These are phyloP conservation scores for Pseudogymnoascus sp. DNA, from an alignment of 2,329 filamentous ascomycete species.

Conservation along the genomic window DNA sequence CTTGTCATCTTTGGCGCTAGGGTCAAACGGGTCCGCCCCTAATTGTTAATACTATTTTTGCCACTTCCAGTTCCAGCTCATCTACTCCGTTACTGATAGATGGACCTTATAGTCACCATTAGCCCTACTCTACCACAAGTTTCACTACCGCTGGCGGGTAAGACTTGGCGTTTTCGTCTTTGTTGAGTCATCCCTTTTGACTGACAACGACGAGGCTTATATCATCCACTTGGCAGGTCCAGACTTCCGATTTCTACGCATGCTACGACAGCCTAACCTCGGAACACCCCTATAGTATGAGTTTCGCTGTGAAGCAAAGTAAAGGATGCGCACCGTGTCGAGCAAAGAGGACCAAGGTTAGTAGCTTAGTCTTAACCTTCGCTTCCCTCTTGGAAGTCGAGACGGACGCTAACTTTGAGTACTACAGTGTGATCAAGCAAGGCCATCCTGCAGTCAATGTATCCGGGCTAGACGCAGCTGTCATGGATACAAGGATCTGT, in stretches of 20 bases:
- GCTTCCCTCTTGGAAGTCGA: not conserved
- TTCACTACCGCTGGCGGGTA: no score
- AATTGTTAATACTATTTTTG: not conserved
- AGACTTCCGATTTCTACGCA: not conserved
- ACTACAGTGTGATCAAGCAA: not conserved
- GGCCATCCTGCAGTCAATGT: not conserved
- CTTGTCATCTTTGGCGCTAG: not conserved
- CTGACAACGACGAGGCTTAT: not conserved
- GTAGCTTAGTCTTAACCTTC: not conserved
- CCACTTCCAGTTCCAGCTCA: not conserved
- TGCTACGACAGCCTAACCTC: not conserved
- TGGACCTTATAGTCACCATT: not conserved
- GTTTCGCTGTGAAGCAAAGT: constrained; percentile 36
- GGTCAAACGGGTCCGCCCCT: not conserved
- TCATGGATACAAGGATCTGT: not conserved
- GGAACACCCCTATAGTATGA: constrained; percentile 24
- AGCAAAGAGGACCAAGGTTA: constrained; percentile 33
- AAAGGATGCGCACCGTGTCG: constrained; percentile 38
- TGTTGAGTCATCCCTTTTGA: not conserved
- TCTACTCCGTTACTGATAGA: not conserved
- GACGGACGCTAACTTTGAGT: not conserved
- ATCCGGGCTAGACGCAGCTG: not conserved
- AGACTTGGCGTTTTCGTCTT: not conserved
- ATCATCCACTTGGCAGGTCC: not conserved
- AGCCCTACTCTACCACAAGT: no score